Evolutionary conservation across 1,139 yeast species (phyloP), one percentile per base, ranked within the genome.

Genomic region (Tardiomyces depauwii): DNA sequence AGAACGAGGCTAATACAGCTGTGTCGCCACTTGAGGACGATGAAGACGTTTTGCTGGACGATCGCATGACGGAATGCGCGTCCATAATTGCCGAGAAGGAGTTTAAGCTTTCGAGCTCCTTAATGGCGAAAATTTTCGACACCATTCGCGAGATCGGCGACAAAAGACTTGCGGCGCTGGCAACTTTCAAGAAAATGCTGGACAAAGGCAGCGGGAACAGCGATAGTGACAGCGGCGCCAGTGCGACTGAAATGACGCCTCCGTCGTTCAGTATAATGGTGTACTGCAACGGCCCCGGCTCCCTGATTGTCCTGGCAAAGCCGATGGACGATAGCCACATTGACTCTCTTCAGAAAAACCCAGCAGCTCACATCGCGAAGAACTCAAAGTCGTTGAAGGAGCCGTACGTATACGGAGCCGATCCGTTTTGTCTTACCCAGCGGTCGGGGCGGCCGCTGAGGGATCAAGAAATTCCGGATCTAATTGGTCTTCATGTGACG

Each of bases 21-120:
- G 7, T 14, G 36, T 9, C 23, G 13, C 25, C 23, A 1, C 6
- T n/a, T 14, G 14, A 13, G 32, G 51, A 50, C 27, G 36, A 14
- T 5, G 36, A 30, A 5, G 16, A 30, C 11, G 16, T 13, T 30
- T 30, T 30, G 16, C 42, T 49, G 5, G 62, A 60, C 23, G 52
- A 52, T 6, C 50, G 51, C 33, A 50, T 58, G 47, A 46, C 50
- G 3, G 41, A 30, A 4, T 51, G 52, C 9, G 72, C 87, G 0
- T 55, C 77, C 0, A 61, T 64, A 44, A 72, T 85, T 45, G 96
- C 94, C 0, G 81, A 83, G 38, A 63, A 68, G 9, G 96, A 88
- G 60, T 85, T 88, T 63, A 75, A 74, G 53, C 62, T 77, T 43
- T 80, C 93, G 12, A 59, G 86, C 49, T 62, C 70, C 13, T 64